These are phyloP conservation scores for Dovyalis caffra DNA, from an alignment of 345 rosid genomes.

Conservation along the genomic window DNA sequence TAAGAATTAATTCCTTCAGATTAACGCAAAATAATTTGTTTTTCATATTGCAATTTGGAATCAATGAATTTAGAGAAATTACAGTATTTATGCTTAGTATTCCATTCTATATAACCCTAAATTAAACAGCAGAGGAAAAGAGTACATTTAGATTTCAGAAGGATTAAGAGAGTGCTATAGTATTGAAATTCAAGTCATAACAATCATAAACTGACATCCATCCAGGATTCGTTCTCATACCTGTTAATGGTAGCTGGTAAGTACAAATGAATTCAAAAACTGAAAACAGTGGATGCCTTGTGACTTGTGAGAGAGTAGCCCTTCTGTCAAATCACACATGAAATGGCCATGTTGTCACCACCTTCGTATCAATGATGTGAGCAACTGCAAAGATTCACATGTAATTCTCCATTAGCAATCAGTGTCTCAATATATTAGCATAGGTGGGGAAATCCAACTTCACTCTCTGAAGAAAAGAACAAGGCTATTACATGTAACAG, in stretches of 20 bases:
- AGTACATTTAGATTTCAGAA: not conserved
- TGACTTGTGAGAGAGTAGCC: not conserved
- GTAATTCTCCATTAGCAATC: slow-evolving; percentile 15
- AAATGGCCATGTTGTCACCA: slow-evolving; percentile 45
- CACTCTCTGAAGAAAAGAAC: not conserved
- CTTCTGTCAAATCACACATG: not conserved
- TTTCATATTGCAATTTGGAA: not conserved
- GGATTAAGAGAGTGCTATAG: not conserved
- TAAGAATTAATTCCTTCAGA: not conserved
- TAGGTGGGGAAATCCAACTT: not conserved
- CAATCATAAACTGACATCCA: not conserved
- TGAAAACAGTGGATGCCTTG: slow-evolving; percentile 3
- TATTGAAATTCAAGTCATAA: not conserved
- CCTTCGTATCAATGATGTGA: slow-evolving; percentile 74
- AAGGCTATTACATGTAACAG: not conserved
- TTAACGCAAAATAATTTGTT: not conserved
- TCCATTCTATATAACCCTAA: not conserved
- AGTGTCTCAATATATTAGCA: not conserved
- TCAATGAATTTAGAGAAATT: not conserved
- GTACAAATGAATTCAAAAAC: not conserved
- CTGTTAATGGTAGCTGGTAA: too few relatives aligned
- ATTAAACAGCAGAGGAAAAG: not conserved
- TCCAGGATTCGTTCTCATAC: too few relatives aligned
- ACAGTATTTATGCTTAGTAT: not conserved
- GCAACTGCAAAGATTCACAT: slow-evolving; percentile 60